These are phyloP conservation scores for Hibiscus mutabilis DNA, from an alignment of 345 rosid genomes.

Conservation along the genomic window DNA sequence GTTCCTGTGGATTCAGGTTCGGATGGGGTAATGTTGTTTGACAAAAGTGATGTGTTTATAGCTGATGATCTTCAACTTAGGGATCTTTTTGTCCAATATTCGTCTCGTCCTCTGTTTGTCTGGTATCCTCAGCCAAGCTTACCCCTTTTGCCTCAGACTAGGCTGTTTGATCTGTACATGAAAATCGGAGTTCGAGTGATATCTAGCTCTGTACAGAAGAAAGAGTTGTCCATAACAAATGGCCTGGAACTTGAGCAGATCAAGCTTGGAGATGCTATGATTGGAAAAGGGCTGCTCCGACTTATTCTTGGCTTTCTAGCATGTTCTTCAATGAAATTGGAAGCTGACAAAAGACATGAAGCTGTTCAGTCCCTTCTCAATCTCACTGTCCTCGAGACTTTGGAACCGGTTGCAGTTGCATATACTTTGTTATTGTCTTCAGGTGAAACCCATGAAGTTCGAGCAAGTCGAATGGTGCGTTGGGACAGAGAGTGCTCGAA, in stretches of 20 bases:
- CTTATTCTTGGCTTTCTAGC: constrained; percentile 58
- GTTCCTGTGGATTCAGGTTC: constrained; percentile 39
- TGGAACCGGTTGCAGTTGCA: constrained; percentile 24
- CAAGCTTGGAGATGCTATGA: constrained; percentile 15
- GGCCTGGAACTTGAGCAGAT: constrained; percentile 18
- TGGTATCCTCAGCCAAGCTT: constrained; percentile 63
- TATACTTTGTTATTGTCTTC: constrained; percentile 35
- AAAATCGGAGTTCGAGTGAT: constrained; percentile 53
- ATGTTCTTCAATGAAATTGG: constrained; percentile 38
- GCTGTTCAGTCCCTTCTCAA: constrained; percentile 34
- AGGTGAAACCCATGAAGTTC: constrained; percentile 21
- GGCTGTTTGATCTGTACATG: constrained; percentile 38
- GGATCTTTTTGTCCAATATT: constrained; percentile 31
- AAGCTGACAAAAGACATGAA: constrained; percentile 39
- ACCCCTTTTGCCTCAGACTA: constrained; percentile 30
- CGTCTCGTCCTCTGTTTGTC: constrained; percentile 39
- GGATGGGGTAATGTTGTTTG: constrained; percentile 27
- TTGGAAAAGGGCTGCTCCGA: constrained; percentile 38
- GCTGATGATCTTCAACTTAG: constrained; percentile 63
- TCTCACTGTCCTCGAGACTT: constrained; percentile 32
- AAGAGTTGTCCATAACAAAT: constrained; percentile 24
- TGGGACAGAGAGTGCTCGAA: constrained; percentile 48
- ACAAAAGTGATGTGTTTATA: constrained; percentile 46
- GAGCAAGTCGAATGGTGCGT: constrained; percentile 30
- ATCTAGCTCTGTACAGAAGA: constrained; percentile 39